These are phyloP conservation scores for Aspergillus sp. DNA, from an alignment of 2,329 filamentous ascomycete genomes.

Conservation along the genomic window DNA sequence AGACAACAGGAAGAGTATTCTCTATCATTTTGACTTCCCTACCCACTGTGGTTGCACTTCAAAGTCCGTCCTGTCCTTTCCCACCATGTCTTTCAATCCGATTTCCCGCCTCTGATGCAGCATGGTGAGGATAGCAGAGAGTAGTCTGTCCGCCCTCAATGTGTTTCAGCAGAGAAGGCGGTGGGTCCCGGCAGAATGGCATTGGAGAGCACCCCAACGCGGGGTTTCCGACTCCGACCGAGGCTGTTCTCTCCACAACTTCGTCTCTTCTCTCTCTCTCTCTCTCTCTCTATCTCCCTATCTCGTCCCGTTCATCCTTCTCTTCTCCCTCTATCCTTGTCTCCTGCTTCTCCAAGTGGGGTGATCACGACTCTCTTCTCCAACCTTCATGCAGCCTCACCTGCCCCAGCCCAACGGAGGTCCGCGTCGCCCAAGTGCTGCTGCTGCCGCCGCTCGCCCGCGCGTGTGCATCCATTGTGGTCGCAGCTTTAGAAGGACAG, in stretches of 20 bases:
- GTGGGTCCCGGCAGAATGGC: too few relatives aligned
- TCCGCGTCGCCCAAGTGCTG: conserved; percentile 17
- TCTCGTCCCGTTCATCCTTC: conserved; percentile 2
- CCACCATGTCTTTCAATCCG: too few relatives aligned
- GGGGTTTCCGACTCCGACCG: conserved; percentile 1
- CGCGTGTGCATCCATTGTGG: conserved; percentile 26
- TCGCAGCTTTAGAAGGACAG: conserved; percentile 24
- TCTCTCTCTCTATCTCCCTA: background rate
- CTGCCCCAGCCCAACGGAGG: conserved; percentile 16
- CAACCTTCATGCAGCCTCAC: conserved; percentile 24
- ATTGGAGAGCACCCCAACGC: conserved; percentile 3
- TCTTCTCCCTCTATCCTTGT: conserved; percentile 4
- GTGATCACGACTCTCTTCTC: conserved; percentile 8
- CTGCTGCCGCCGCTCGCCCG: conserved; percentile 19
- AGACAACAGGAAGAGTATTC: too few relatives aligned
- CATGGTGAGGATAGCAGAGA: too few relatives aligned
- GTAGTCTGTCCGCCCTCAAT: too few relatives aligned
- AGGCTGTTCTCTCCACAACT: background rate
- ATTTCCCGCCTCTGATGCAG: too few relatives aligned
- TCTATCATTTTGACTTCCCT: too few relatives aligned
- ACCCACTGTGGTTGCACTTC: too few relatives aligned
- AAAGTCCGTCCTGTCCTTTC: too few relatives aligned
- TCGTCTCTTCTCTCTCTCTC: background rate
- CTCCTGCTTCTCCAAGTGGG: conserved; percentile 12
- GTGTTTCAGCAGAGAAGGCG: too few relatives aligned